Evolutionary conservation across 1,284 basidiomycete species (phyloP), one percentile per base, ranked within the genome.

Genomic region (Blastosporella zonata): DNA sequence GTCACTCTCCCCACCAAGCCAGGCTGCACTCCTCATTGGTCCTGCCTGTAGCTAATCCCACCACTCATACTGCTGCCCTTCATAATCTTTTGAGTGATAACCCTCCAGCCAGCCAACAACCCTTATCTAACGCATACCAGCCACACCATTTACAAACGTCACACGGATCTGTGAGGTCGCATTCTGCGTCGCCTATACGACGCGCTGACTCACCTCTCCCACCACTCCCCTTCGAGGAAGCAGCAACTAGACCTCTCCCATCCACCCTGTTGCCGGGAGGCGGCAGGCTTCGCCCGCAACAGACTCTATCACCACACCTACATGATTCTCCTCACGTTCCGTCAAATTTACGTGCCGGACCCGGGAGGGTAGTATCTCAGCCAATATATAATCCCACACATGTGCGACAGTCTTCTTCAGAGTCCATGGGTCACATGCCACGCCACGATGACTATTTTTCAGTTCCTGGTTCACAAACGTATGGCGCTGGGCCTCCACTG

Each of bases 211-310:
- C 60, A 25, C 58, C 60, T 13, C 58, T 62, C 7, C 62, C 62
- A 35, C 67, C 74, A 15, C 58, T 73, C 13, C 75, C 74, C 0
- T 60, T 59, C 8, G 29, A 40, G 33, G 46, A 17, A 33, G n/a
- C 25, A 17, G 13, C 43, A 15, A n/a, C 31, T 21, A 21, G 23
- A 35, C 45, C 53, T 15, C 53, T 61, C 21, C 61, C 61, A 7
- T 43, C 35, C 17, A 53, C 51, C 4, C 45, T 62, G 6, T 43
- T 57, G n/a, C 56, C 60, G 1, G 60, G 61, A 35, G 43, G 58
- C 8, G 54, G 49, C 31, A 47, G 52, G 18, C 27, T 45, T 13
- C 44, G 37, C 21, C 44, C 42, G 4, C 49, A 38, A 4, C 39
- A 43, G 6, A 31, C 42, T 38, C n/a, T 31, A 15, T 22, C 15